phyloP scores from a whole-genome alignment of 164 flowering plant genomes.

The Sedum album region DNA sequence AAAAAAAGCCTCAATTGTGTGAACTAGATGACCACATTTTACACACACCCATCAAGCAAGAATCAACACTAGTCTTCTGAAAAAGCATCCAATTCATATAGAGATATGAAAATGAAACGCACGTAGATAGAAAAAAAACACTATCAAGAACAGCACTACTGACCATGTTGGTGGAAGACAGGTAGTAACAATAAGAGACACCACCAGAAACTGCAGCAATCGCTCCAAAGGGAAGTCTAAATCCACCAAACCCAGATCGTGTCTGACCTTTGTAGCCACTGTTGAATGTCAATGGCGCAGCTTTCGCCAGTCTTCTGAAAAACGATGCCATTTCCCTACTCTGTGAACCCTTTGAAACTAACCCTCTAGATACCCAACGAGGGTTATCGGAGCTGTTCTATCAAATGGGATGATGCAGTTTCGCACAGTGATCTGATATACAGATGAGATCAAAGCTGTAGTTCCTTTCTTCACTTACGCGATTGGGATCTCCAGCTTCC shows the following conservation, averaged over 20 bases:
- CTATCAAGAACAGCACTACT: background rate
- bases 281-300: slow-evolving; percentile 2
- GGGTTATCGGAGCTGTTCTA: background rate
- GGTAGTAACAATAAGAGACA: background rate
- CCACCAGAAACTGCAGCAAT: slow-evolving; percentile 7
- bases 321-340: background rate
- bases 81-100: background rate
- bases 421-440: background rate
- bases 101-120: background rate
- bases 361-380: background rate
- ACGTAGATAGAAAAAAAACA: background rate
- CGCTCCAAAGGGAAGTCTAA: slow-evolving; percentile 1
- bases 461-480: background rate
- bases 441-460: background rate
- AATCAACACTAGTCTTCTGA: too few species aligned
- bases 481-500: background rate
- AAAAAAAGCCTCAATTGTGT: too few species aligned
- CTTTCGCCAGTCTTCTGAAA: slow-evolving; percentile 6
- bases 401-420: background rate
- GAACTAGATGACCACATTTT: too few species aligned
- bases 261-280: background rate
- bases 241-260: background rate
- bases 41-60: too few species aligned
- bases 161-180: background rate
- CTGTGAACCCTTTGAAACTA: too few species aligned